Percentiles rank a stretch among this genome's conserved stretches.
Conservation (phyloP, 2,329 filamentous ascomycete genomes). For the Mycocentrospora acerina region DNA sequence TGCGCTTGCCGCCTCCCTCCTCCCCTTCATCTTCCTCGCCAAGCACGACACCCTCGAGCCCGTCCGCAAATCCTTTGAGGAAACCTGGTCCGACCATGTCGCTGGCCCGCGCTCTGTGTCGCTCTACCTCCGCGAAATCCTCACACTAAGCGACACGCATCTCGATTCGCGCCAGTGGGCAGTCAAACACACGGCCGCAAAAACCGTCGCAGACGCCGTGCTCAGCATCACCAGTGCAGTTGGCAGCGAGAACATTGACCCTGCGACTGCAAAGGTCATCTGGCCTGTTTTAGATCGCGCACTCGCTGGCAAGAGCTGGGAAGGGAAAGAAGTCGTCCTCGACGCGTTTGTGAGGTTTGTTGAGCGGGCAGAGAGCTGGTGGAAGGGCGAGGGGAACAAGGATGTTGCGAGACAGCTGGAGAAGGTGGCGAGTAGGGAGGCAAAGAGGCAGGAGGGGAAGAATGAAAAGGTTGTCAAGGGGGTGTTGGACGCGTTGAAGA, state of each 20-base stretch:
- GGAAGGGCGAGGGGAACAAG: slow-evolving; percentile 59
- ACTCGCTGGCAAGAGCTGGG: slow-evolving; percentile 85
- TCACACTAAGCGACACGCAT: slow-evolving; percentile 64
- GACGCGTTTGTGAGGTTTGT: slow-evolving; percentile 78
- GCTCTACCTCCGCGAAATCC: slow-evolving; percentile 82
- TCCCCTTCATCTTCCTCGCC: slow-evolving; percentile 86
- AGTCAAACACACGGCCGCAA: slow-evolving; percentile 83
- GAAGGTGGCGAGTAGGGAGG: slow-evolving; percentile 76
- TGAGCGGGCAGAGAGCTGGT: slow-evolving; percentile 61
- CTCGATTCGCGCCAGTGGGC: slow-evolving; percentile 84
- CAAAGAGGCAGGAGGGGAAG: slow-evolving; percentile 83
- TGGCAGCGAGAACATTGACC: slow-evolving; percentile 58
- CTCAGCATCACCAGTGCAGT: slow-evolving; percentile 63
- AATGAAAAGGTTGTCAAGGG: slow-evolving; percentile 54
- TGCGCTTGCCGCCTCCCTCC: slow-evolving; percentile 68
- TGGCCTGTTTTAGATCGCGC: slow-evolving; percentile 86
- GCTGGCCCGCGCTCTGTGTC: slow-evolving; percentile 79
- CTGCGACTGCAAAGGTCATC: slow-evolving; percentile 61
- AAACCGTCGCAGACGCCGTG: slow-evolving; percentile 74
- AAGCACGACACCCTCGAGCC: slow-evolving; percentile 83
- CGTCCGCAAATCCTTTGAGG: slow-evolving; percentile 75
- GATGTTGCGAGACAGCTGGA: slow-evolving; percentile 61
- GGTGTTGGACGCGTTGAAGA: slow-evolving; percentile 19
- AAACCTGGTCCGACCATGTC: slow-evolving; percentile 89
- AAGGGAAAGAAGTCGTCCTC: slow-evolving; percentile 84